Evolutionary conservation across 2,329 filamentous ascomycete genomes (phyloP).

Genomic region (Cladophialophora chaetospira): DNA sequence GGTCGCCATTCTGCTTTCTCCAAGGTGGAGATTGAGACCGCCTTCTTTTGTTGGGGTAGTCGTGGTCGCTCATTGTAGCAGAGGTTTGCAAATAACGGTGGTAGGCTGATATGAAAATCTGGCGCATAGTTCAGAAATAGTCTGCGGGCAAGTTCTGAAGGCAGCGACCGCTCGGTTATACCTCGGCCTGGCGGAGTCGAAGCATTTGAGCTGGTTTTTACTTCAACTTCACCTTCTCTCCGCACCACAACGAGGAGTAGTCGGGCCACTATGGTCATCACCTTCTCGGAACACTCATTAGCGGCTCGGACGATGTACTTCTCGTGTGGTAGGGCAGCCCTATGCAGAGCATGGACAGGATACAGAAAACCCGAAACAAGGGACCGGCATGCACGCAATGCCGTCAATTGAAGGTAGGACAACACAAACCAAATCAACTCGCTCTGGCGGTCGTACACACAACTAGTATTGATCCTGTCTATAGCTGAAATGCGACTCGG

Average conservation of each 20-base stretch:
- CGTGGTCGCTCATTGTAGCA: constrained; percentile 34
- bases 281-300: background rate
- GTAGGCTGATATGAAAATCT: too few species aligned
- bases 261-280: background rate
- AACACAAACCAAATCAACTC: background rate
- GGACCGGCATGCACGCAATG: constrained; percentile 13
- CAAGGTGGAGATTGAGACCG: constrained; percentile 47
- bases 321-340: background rate
- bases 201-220: background rate
- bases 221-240: background rate
- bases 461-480: background rate
- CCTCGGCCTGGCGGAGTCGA: background rate
- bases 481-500: constrained; percentile 12
- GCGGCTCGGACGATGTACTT: background rate
- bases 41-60: constrained; percentile 38
- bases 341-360: constrained; percentile 11
- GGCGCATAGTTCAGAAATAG: too few species aligned
- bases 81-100: too few species aligned
- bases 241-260: background rate
- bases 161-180: too few species aligned
- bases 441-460: background rate
- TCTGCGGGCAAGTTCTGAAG: too few species aligned
- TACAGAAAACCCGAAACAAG: constrained; percentile 13
- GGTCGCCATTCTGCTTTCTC: constrained; percentile 34
- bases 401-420: constrained; percentile 11